phyloP scores from a whole-genome alignment of 2,329 filamentous ascomycete genomes.

The Xylariaceae sp. region DNA sequence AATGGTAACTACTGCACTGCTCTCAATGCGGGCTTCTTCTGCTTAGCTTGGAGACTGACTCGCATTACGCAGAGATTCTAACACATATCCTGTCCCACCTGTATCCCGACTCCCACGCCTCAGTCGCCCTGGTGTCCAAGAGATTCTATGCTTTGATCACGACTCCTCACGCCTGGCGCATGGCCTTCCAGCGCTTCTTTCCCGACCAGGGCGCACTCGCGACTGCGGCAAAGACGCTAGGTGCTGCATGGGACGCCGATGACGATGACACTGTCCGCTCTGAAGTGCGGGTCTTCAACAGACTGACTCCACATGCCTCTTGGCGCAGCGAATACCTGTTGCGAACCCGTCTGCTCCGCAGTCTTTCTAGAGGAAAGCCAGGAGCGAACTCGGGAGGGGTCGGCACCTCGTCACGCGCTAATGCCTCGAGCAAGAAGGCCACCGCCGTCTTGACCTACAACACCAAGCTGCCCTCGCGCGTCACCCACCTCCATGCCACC shows the following conservation, averaged over 20 bases:
- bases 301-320: slow-evolving; percentile 78
- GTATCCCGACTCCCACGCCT: slow-evolving; percentile 75
- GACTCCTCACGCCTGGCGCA: slow-evolving; percentile 88
- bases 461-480: slow-evolving; percentile 72
- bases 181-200: slow-evolving; percentile 88
- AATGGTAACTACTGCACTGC: slow-evolving; percentile 61
- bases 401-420: slow-evolving; percentile 48
- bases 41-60: too few relatives aligned
- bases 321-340: slow-evolving; percentile 96
- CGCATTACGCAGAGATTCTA: slow-evolving; percentile 66
- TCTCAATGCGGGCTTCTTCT: not conserved
- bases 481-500: slow-evolving; percentile 75
- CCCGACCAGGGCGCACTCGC: slow-evolving; percentile 63
- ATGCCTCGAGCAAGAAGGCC: slow-evolving; percentile 57
- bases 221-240: slow-evolving; percentile 32
- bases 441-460: slow-evolving; percentile 80
- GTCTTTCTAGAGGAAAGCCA: slow-evolving; percentile 78
- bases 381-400: slow-evolving; percentile 49
- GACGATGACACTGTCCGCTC: slow-evolving; percentile 57
- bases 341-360: slow-evolving; percentile 77
- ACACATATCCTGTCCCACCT: slow-evolving; percentile 90
- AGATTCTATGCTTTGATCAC: slow-evolving; percentile 85
- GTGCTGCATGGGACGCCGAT: slow-evolving; percentile 41
- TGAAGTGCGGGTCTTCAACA: slow-evolving; percentile 74
- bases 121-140: slow-evolving; percentile 80